Conservation (phyloP, 495 filamentous ascomycete species). For the Penicillium samsonianum region DNA sequence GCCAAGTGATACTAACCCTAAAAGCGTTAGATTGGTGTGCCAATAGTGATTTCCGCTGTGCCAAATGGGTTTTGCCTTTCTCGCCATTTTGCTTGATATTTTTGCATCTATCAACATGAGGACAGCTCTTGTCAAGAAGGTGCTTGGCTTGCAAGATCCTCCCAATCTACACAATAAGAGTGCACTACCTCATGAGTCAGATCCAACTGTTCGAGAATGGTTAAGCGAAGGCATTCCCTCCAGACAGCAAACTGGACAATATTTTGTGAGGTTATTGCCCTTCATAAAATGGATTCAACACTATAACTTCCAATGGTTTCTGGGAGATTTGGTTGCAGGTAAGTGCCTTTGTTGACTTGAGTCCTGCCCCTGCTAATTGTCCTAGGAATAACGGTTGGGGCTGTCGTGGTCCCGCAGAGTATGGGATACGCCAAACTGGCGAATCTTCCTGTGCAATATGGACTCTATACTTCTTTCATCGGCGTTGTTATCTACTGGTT, state of each 20-base stretch:
- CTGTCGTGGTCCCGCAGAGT: slow-evolving; percentile 89
- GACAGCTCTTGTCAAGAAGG: not conserved
- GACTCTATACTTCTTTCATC: slow-evolving; percentile 95
- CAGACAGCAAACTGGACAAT: slow-evolving; percentile 50
- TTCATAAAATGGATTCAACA: slow-evolving; percentile 79
- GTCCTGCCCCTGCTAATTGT: not conserved
- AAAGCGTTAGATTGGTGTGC: not conserved
- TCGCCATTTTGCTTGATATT: not conserved
- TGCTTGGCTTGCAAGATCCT: slow-evolving; percentile 1
- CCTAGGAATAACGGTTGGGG: slow-evolving; percentile 67
- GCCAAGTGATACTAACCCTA: not conserved
- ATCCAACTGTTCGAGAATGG: slow-evolving; percentile 7
- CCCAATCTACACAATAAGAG: not conserved
- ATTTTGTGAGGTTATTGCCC: slow-evolving; percentile 71
- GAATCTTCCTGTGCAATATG: slow-evolving; percentile 71
- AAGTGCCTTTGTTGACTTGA: slow-evolving; percentile 36
- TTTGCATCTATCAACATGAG: not conserved
- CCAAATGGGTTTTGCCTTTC: not conserved
- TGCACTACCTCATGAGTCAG: not conserved
- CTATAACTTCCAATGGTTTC: slow-evolving; percentile 85
- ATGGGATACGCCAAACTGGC: slow-evolving; percentile 95
- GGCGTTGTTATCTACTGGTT: slow-evolving; percentile 94
- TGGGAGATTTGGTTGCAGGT: slow-evolving; percentile 85
- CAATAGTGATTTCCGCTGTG: not conserved
- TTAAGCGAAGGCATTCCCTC: slow-evolving; percentile 43